These are phyloP conservation scores for Paraphoma sp. DNA, from an alignment of 2,329 filamentous ascomycete species.

Conservation along the genomic window DNA sequence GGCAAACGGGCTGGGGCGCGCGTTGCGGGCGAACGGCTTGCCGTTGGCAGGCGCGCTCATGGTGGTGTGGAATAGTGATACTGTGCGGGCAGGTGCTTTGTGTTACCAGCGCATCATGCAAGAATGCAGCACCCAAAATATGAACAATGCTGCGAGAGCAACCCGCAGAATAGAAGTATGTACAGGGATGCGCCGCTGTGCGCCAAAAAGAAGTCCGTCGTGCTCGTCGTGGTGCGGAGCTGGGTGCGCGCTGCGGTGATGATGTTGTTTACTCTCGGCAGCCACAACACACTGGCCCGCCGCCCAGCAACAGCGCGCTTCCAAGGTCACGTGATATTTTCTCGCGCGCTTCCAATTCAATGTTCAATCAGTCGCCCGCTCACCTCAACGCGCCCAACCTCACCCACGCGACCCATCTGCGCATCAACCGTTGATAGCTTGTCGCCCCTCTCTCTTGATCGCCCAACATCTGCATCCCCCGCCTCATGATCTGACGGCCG, in stretches of 20 bases:
- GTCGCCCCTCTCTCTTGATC: slow-evolving; percentile 7
- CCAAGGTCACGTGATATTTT: no score
- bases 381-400: neutral
- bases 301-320: neutral
- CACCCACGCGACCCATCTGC: slow-evolving; percentile 8
- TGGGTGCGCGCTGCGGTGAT: no score
- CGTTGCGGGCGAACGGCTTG: slow-evolving; percentile 66
- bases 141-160: slow-evolving; percentile 11
- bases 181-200: slow-evolving; percentile 30
- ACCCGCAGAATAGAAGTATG: slow-evolving; percentile 28
- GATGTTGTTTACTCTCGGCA: no score
- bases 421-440: slow-evolving; percentile 1
- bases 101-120: slow-evolving; percentile 34
- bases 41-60: slow-evolving; percentile 67
- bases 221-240: neutral
- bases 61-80: slow-evolving; percentile 19
- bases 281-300: no score
- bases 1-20: slow-evolving; percentile 79
- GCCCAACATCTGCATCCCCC: neutral
- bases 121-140: slow-evolving; percentile 12
- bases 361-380: neutral
- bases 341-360: no score
- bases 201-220: slow-evolving; percentile 12
- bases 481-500: slow-evolving; percentile 22
- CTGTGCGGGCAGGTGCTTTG: slow-evolving; percentile 25